Conservation (phyloP, 441 rosid species). For the Euphorbia corollata region DNA sequence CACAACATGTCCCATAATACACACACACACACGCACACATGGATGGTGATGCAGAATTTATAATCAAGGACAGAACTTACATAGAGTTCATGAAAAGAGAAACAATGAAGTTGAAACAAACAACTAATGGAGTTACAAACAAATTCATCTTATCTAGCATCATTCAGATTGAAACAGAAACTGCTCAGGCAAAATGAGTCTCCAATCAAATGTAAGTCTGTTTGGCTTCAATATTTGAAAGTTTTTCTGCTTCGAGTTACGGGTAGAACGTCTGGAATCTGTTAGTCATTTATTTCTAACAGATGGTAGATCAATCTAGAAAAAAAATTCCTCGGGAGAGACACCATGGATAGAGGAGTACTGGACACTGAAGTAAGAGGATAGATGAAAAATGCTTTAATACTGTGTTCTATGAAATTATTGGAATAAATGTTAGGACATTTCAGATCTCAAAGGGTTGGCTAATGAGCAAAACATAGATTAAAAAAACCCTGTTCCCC, state of each 20-base stretch:
- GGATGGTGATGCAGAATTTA: background rate
- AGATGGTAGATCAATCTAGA: no score
- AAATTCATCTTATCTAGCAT: background rate
- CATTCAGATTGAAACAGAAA: constrained; percentile 1
- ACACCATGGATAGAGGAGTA: background rate
- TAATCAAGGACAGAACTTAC: background rate
- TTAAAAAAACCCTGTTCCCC: background rate
- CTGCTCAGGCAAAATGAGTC: background rate
- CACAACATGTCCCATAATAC: background rate
- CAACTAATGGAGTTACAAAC: background rate
- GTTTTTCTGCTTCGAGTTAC: background rate
- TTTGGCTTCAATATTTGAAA: background rate
- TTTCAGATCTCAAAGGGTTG: background rate
- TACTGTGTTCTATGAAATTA: background rate
- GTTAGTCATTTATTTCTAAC: no score
- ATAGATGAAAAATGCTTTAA: background rate
- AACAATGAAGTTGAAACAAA: background rate
- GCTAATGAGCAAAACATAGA: constrained; percentile 5
- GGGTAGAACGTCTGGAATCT: background rate
- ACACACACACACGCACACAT: background rate
- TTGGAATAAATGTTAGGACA: background rate
- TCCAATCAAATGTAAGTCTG: background rate
- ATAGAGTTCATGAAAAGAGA: background rate
- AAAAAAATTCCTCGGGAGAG: no score
- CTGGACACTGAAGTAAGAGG: background rate